Conservation (phyloP, 2,329 filamentous ascomycete genomes). For the Colletotrichum musicola region DNA sequence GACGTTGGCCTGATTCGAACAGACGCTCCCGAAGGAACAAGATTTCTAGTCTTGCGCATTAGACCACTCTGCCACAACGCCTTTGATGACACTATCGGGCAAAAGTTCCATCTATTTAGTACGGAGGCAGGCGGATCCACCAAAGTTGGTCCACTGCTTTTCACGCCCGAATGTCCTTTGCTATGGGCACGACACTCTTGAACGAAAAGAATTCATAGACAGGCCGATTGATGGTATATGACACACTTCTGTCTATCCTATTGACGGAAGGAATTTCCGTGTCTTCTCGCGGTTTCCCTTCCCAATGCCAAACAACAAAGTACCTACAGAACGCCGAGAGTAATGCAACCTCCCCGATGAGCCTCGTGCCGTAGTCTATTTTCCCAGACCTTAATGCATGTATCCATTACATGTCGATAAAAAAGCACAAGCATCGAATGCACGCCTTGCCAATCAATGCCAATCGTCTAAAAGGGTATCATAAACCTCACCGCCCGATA, state of each 20-base stretch:
- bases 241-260: slow-evolving; percentile 1
- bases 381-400: background rate
- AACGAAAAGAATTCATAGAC: no score
- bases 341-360: slow-evolving; percentile 22
- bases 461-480: background rate
- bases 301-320: slow-evolving; percentile 13
- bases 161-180: no score
- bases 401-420: slow-evolving; percentile 13
- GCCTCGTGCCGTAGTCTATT: slow-evolving; percentile 13
- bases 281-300: background rate
- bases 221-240: background rate
- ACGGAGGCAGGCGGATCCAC: background rate
- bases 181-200: no score
- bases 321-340: slow-evolving; percentile 23
- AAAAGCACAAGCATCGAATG: background rate
- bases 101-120: fast-evolving
- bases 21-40: slow-evolving; percentile 39
- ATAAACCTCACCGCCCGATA: slow-evolving; percentile 23
- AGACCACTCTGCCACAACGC: slow-evolving; percentile 40
- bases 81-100: fast-evolving
- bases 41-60: slow-evolving; percentile 40
- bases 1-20: slow-evolving; percentile 39
- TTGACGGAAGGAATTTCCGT: background rate
- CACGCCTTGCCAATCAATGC: background rate
- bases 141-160: no score